These are phyloP conservation scores for Stephania cephalantha DNA, from an alignment of 164 flowering plant genomes.

Conservation along the genomic window DNA sequence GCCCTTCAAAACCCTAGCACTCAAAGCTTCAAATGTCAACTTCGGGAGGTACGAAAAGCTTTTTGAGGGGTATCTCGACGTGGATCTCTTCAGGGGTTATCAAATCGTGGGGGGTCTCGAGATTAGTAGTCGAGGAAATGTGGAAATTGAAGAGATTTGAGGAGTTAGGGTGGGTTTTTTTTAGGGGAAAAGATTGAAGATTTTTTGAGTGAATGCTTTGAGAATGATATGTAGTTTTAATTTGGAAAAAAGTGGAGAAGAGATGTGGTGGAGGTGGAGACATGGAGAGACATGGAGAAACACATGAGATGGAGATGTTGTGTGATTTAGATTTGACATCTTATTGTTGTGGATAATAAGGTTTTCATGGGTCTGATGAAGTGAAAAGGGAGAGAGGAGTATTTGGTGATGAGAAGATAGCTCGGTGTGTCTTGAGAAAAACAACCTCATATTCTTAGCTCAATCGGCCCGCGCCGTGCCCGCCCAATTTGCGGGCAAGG, in stretches of 20 bases:
- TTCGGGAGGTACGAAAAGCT: constrained; percentile 88
- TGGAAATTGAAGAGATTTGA: constrained; percentile 17
- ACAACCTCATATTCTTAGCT: too few relatives aligned
- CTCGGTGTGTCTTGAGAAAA: too few relatives aligned
- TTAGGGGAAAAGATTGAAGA: constrained; percentile 21
- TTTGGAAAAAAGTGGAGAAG: neutral
- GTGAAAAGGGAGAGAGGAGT: too few relatives aligned
- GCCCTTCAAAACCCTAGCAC: constrained; percentile 69
- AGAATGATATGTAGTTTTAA: constrained; percentile 8
- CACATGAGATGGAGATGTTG: too few relatives aligned
- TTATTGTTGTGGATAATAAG: too few relatives aligned
- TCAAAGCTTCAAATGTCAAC: constrained; percentile 38
- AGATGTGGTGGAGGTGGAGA: too few relatives aligned
- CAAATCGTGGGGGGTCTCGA: neutral
- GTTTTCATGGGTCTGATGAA: too few relatives aligned
- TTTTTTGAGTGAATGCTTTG: constrained; percentile 17
- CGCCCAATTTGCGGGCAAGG: too few relatives aligned
- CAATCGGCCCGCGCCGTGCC: too few relatives aligned
- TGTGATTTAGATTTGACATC: too few relatives aligned
- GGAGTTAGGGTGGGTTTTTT: constrained; percentile 15
- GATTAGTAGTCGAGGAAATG: constrained; percentile 7
- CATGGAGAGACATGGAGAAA: constrained; percentile 11
- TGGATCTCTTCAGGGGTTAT: constrained; percentile 22
- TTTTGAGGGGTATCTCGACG: constrained; percentile 46
- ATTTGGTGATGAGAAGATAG: too few relatives aligned